Percentiles rank a stretch among this genome's conserved stretches.
These are phyloP conservation scores for Phytopythium litorale DNA, from an alignment of 352 stramenopile species.

Conservation along the genomic window DNA sequence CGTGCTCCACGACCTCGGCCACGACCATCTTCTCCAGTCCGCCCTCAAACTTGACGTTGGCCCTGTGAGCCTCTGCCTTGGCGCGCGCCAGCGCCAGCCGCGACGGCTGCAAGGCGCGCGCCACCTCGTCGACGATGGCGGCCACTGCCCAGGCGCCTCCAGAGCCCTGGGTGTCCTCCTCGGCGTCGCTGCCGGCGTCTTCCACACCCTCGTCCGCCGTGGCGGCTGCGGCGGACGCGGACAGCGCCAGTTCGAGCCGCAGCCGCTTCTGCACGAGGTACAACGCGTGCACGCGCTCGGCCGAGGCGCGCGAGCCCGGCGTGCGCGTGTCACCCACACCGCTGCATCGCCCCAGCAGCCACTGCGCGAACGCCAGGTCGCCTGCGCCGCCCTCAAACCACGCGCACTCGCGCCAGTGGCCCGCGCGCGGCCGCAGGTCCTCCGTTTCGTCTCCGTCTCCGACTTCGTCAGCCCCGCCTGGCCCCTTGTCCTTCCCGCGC, in stretches of 20 bases:
- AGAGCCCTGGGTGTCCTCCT: slow-evolving; percentile 3
- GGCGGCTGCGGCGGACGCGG: slow-evolving; percentile 4
- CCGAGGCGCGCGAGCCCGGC: slow-evolving; percentile 18
- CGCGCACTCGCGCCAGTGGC: slow-evolving; percentile 17
- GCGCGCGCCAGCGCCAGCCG: slow-evolving; percentile 21
- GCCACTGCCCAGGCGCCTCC: slow-evolving; percentile 14
- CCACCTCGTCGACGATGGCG: slow-evolving; percentile 30
- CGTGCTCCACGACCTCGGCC: slow-evolving; percentile 55
- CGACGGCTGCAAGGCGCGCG: slow-evolving; percentile 22
- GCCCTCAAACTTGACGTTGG: slow-evolving; percentile 18
- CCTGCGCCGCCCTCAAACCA: slow-evolving; percentile 45
- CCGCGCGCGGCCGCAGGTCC: neutral
- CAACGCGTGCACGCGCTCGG: slow-evolving; percentile 34
- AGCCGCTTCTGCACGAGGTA: slow-evolving; percentile 46
- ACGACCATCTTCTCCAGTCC: slow-evolving; percentile 35
- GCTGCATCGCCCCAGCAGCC: slow-evolving; percentile 53
- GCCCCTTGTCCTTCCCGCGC: neutral
- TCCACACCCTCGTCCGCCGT: slow-evolving; percentile 9
- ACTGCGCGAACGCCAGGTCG: slow-evolving; percentile 48
- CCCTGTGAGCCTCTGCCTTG: slow-evolving; percentile 15
- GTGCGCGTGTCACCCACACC: slow-evolving; percentile 32
- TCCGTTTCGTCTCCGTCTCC: neutral
- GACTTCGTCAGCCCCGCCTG: neutral
- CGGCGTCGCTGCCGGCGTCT: neutral
- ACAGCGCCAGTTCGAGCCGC: slow-evolving; percentile 30